Percentiles rank a stretch among this genome's conserved stretches.
These are phyloP conservation scores for Actinomucor elegans DNA, from an alignment of 371 early-diverging fungal species.

Conservation along the genomic window DNA sequence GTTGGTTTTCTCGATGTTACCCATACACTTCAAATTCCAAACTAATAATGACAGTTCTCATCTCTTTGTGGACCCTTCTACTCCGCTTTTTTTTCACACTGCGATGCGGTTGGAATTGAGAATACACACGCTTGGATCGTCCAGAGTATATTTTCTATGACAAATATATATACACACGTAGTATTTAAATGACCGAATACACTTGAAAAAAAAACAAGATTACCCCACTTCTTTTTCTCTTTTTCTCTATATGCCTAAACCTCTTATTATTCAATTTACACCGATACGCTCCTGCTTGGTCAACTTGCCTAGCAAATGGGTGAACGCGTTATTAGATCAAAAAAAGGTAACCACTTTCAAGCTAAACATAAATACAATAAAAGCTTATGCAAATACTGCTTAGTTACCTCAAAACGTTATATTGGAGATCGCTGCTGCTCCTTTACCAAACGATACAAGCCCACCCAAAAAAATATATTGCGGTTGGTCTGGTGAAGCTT, in stretches of 20 bases:
- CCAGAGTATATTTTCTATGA: too few species aligned
- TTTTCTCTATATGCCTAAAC: slow-evolving; percentile 47
- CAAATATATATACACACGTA: too few species aligned
- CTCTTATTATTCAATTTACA: slow-evolving; percentile 56
- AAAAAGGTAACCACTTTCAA: slow-evolving; percentile 48
- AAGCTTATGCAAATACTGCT: background rate
- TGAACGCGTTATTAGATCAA: slow-evolving; percentile 65
- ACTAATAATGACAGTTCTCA: too few species aligned
- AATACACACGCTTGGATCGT: too few species aligned
- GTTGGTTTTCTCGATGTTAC: too few species aligned
- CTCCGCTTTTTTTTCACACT: too few species aligned
- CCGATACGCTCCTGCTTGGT: slow-evolving; percentile 64
- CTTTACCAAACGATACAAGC: slow-evolving; percentile 7
- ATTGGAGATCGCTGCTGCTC: slow-evolving; percentile 42
- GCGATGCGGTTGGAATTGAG: too few species aligned
- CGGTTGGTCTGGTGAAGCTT: slow-evolving; percentile 73
- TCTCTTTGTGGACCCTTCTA: too few species aligned
- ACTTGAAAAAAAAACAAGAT: too few species aligned
- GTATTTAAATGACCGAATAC: too few species aligned
- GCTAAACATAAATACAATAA: background rate
- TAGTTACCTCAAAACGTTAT: slow-evolving; percentile 66
- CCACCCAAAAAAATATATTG: slow-evolving; percentile 51
- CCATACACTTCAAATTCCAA: too few species aligned
- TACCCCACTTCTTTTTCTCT: background rate
- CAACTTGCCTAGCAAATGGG: slow-evolving; percentile 65